Evolutionary conservation across 345 rosid genomes (phyloP).

Genomic region (Eucalyptus erythrocorys): DNA sequence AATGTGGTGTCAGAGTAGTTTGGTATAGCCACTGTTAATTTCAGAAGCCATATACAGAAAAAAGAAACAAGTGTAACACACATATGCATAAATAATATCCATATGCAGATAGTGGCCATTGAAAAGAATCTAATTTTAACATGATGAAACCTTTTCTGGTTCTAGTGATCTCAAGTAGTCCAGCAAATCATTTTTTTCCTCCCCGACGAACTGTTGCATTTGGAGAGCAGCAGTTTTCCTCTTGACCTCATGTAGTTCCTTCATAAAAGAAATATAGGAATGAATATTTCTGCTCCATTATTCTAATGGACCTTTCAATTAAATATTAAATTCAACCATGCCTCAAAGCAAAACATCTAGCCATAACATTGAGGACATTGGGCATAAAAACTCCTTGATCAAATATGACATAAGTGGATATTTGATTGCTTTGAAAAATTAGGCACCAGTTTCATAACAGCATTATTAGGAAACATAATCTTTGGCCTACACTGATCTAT

Average conservation of each 20-base stretch:
- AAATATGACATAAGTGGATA: not conserved
- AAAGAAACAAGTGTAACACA: not conserved
- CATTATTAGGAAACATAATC: not conserved
- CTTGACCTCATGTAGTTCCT: slow-evolving; percentile 79
- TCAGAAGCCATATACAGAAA: not conserved
- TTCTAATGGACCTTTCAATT: not conserved
- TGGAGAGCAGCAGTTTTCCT: slow-evolving; percentile 91
- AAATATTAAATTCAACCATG: not conserved
- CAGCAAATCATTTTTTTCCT: slow-evolving; percentile 93
- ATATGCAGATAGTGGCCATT: not conserved
- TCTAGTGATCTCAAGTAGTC: slow-evolving; percentile 89
- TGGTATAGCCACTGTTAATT: not conserved
- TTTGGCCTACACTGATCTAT: not conserved
- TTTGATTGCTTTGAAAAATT: not conserved
- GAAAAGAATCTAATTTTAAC: not conserved
- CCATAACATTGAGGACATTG: not conserved
- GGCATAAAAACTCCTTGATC: not conserved
- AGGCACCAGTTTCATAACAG: not conserved
- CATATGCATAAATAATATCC: not conserved
- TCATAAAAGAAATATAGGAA: slow-evolving; percentile 4
- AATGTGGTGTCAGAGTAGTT: not conserved
- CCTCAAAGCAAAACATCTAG: not conserved
- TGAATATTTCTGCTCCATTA: not conserved
- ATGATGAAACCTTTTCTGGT: slow-evolving; percentile 74
- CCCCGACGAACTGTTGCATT: slow-evolving; percentile 98